Conservation (phyloP, 2,329 filamentous ascomycete species). For the Knoxdaviesia proteae region DNA sequence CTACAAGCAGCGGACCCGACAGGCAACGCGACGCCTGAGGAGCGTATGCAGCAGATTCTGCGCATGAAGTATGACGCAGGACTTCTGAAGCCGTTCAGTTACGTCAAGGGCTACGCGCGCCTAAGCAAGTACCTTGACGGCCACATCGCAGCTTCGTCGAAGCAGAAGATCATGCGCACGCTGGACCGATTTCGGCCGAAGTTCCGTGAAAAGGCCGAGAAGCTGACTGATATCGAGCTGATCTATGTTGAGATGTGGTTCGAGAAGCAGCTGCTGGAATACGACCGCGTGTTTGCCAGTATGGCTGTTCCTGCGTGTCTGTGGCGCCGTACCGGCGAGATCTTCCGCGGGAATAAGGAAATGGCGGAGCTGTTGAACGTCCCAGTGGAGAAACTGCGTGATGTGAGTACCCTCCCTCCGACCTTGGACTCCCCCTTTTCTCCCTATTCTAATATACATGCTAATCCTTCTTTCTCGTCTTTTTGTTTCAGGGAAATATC, state of each 20-base stretch:
- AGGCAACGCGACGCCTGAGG: slow-evolving; percentile 58
- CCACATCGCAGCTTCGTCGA: slow-evolving; percentile 61
- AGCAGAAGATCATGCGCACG: slow-evolving; percentile 79
- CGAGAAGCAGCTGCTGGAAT: slow-evolving; percentile 87
- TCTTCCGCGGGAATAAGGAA: slow-evolving; percentile 92
- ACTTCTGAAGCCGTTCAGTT: slow-evolving; percentile 90
- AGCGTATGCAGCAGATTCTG: slow-evolving; percentile 85
- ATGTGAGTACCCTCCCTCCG: slow-evolving; percentile 38
- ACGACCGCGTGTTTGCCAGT: slow-evolving; percentile 92
- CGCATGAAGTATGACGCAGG: slow-evolving; percentile 94
- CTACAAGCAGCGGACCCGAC: slow-evolving; percentile 90
- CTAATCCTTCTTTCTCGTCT: not conserved
- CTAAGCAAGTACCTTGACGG: slow-evolving; percentile 82
- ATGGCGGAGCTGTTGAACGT: slow-evolving; percentile 95
- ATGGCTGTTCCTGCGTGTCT: slow-evolving; percentile 98
- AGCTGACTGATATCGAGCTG: slow-evolving; percentile 79
- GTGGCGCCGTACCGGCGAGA: slow-evolving; percentile 91
- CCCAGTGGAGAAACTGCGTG: slow-evolving; percentile 72
- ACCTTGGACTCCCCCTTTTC: not conserved
- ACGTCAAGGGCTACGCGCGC: slow-evolving; percentile 85
- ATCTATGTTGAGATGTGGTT: slow-evolving; percentile 99
- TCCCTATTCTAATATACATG: not conserved
- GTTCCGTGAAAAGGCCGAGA: slow-evolving; percentile 87
- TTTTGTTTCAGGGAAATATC: slow-evolving; percentile 55
- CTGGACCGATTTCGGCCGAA: slow-evolving; percentile 86